Evolutionary conservation across 208 protist genomes (phyloP).

Genomic region (Trypanosoma conorhini): DNA sequence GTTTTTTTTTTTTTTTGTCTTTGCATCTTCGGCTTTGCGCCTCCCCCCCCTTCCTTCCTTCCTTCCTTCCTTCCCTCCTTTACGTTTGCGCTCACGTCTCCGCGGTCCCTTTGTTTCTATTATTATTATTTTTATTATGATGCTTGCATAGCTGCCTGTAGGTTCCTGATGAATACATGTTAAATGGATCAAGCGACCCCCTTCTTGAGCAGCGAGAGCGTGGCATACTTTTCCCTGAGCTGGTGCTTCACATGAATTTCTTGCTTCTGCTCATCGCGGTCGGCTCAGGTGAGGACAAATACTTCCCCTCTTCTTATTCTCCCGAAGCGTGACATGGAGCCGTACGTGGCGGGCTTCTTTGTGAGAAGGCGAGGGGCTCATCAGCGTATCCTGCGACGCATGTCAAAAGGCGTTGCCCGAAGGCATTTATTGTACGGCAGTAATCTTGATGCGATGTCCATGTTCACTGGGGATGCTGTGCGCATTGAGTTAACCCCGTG

Average conservation of each 20-base stretch:
- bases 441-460: constrained; percentile 7
- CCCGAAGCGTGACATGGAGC: constrained; percentile 13
- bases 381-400: constrained; percentile 5
- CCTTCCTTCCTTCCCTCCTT: neutral
- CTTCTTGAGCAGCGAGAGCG: constrained; percentile 3
- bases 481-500: constrained; percentile 3
- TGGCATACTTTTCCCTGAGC: constrained; percentile 10
- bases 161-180: constrained; percentile 7
- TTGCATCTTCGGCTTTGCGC: neutral
- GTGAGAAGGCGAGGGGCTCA: neutral
- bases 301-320: constrained; percentile 12
- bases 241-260: constrained; percentile 14
- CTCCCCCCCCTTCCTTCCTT: neutral
- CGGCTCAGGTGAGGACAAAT: neutral
- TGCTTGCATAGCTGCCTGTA: neutral
- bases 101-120: neutral
- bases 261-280: constrained; percentile 3
- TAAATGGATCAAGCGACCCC: neutral
- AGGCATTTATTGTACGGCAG: constrained; percentile 12
- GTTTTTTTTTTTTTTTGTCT: neutral
- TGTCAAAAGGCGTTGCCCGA: constrained; percentile 11
- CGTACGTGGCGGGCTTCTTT: neutral
- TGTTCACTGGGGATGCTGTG: constrained; percentile 2
- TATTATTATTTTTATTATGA: neutral
- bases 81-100: neutral